Base-by-base conservation (phyloP, 495 filamentous ascomycete genomes). In the Immersiella caudata region DNA sequence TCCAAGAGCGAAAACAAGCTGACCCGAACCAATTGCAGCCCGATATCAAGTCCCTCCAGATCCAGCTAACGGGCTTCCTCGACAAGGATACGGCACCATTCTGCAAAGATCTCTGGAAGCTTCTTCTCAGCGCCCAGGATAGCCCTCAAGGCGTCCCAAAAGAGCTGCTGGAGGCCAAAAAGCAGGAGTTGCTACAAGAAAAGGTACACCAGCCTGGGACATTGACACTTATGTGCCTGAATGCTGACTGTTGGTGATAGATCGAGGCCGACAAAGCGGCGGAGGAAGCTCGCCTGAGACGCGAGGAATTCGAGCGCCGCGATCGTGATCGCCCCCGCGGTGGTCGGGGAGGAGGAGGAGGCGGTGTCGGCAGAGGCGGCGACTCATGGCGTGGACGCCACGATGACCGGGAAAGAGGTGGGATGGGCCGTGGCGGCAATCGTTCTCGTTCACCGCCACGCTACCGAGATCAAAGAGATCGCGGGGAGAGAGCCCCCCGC, bases 121-220 rank as follows among this genome's bases (percentile, higher is more conserved):
- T 97, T 18, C 91, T 93, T 68, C 81, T 98, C 49, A 97, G 94
- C 74, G 95, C 91, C 16, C 95, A 99, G 77, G 82, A 86, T 57
- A 97, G 89, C 75, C 86, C 91, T 1, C 91, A 94, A 76, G 94
- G 94, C 55, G 92, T 99, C 46, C 95, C 95, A 0, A 93, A 96
- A 75, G 94, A 98, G 78, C 82, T 99, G 35, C 76, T 99, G 7
- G 96, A 98, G 75, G 93, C 94, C 4, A 99, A 99, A 83, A 99
- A 97, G 79, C 80, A 91, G 22, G 95, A 98, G 75, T 82, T 99
- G 46, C 90, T 94, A 40, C 92, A 97, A 76, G 92, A 97, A 72
- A 96, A 96, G 89, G 95, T 95, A 78, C 24, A 70, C 62, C 7
- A 33, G 40, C 29, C 33, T 55, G 7, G 4, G 25, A 25, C 27